Conservation (phyloP, 805 yeast species). For the Maudiozyma bulderi region DNA sequence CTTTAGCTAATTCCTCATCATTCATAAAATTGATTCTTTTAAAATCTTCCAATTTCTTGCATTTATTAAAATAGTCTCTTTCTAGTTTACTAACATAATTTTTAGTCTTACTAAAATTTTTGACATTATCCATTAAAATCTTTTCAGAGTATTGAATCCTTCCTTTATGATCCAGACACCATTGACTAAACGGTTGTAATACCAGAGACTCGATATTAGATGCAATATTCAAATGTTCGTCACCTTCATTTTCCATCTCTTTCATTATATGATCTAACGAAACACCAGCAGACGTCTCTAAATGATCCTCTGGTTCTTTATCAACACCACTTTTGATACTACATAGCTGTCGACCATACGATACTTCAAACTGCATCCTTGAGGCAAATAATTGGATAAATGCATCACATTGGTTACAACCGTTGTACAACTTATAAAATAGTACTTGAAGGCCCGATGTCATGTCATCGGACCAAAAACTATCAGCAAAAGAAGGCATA, state of each 20-base stretch:
- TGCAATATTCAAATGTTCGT: constrained; percentile 55
- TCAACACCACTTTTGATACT: constrained; percentile 18
- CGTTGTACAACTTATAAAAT: constrained; percentile 47
- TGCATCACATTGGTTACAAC: constrained; percentile 62
- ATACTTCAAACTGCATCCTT: constrained; percentile 62
- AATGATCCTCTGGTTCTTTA: constrained; percentile 21
- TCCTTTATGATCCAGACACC: constrained; percentile 66
- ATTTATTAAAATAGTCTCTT: constrained; percentile 66
- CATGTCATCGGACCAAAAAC: constrained; percentile 69
- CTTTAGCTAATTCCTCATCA: constrained; percentile 17
- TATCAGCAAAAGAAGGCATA: constrained; percentile 55
- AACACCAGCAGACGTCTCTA: constrained; percentile 28
- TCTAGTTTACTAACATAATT: constrained; percentile 42
- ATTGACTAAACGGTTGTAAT: constrained; percentile 57
- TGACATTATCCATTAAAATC: constrained; percentile 41
- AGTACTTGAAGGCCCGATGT: constrained; percentile 42
- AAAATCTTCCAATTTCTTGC: constrained; percentile 62
- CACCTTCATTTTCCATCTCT: constrained; percentile 52
- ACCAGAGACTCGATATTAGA: constrained; percentile 51
- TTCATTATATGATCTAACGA: constrained; percentile 41
- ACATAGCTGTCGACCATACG: constrained; percentile 49
- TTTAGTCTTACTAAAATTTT: constrained; percentile 40
- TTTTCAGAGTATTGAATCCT: constrained; percentile 55
- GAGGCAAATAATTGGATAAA: constrained; percentile 54
- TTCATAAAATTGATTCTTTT: constrained; percentile 15